Evolutionary conservation across 2,329 filamentous ascomycete species (phyloP), one percentile per base, ranked within the genome.

Genomic region (Fusarium equiseti): DNA sequence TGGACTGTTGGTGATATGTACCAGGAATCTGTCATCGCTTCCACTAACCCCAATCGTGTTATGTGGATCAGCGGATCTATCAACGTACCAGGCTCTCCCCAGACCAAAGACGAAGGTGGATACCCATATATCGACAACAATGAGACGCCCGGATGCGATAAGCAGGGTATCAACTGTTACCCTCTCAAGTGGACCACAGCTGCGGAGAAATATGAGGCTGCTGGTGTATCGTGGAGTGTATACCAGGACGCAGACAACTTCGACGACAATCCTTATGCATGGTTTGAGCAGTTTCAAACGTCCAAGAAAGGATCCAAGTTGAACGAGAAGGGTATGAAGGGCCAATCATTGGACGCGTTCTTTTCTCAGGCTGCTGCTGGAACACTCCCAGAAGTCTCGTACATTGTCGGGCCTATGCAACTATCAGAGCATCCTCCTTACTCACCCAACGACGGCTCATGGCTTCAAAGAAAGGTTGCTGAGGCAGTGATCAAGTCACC

Each of bases 21-120:
- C 63, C 85, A 79, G 80, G 84, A 88, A 76, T 79, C 80, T 3
- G 82, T 86, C 56, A 83, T 88, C 32, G 84, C 85, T 1, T 81
- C 85, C 0, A 88, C 86, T 0, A 85, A 83, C 56, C 85, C 86
- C 5, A 88, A 88, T 69, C 81, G 86, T 54, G 85, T 85, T 6
- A 82, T 81, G 8, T 82, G 86, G 80, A 79, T 84, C 31, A 85
- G 83, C 38, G 86, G 86, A 26, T 84, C 81, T 6, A 83, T 87
- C 64, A 87, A 87, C 65, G 82, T 81, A 1, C 84, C 85, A 1
- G 85, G 85, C 1, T 72, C 68, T 29, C 68, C 69, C 2, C 69
- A 72, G 20, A 49, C 11, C 4, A 59, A 71, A 7, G 55, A 62
- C 15, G 65, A 72, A 3, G 68, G 69, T 3, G 69, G 69, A 6